Evolutionary conservation across 345 rosid genomes (phyloP), one percentile per base, ranked within the genome.

Genomic region (Linum usitatissimum): DNA sequence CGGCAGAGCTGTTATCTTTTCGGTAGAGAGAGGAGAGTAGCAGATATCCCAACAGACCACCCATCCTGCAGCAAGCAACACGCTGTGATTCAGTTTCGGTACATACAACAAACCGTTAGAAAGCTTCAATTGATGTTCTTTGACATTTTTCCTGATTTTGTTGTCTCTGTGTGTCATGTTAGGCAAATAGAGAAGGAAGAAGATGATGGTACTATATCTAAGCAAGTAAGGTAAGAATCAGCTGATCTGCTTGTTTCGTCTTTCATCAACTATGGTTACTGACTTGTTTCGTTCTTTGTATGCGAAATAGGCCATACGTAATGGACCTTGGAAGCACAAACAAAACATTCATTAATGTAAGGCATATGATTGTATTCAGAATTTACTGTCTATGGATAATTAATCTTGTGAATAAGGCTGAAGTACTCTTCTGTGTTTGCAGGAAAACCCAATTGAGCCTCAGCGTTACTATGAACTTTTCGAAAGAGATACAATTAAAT

Each of bases 11-110:
- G 95, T 77, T 93, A 90, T 70, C 97, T 93, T 67, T 93, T 87
- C 58, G 96, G 97, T 66, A 80, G 99, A 70, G 99, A 90, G 76
- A 84, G 97, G 73, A 88, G 92, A 70, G 80, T 87, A 17, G 96
- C 96, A 3, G 99, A 93, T 64, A 58, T 93, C 67, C 97, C 99
- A 14, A 93, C 97, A 0, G 99, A 93, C 68, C 99, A 93, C 65
- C 99, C 99, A 57, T 93, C 99, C 53, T 90, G 96, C 76, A 93
- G 99, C 97, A 93, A 93, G 75, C 97, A 93, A 61, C 99, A 93
- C 79, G 97, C 99, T 48, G 89, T 93, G 66, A 80, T 93, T 69
- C 97, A 90, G 66, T 93, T 76, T 72, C 74, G 96, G 97, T 90
- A 79, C 28, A 67, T 67, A 59, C 53, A 68, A 64, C 64, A 20